These are phyloP conservation scores for Sordaria brevicollis DNA, from an alignment of 495 filamentous ascomycete species.

Conservation along the genomic window DNA sequence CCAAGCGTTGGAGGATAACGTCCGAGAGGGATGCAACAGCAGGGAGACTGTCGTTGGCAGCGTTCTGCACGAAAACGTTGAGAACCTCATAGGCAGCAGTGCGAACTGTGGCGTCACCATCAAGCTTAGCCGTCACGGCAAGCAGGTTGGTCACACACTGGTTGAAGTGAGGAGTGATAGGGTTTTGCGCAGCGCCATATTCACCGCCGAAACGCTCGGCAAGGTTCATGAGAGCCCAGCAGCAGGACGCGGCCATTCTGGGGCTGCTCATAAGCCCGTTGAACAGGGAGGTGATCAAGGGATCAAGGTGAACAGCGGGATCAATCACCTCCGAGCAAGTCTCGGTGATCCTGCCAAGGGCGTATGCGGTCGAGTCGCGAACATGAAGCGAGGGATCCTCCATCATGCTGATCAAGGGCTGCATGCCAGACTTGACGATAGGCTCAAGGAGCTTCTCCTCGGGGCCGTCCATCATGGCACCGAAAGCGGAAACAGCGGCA, in stretches of 20 bases:
- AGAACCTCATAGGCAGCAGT: conserved; percentile 98
- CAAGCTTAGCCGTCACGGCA: conserved; percentile 68
- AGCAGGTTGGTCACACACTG: conserved; percentile 80
- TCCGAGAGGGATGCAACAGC: conserved; percentile 73
- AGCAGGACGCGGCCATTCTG: conserved; percentile 96
- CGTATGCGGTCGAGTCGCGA: conserved; percentile 94
- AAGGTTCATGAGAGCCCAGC: conserved; percentile 98
- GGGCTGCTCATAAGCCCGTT: conserved; percentile 79
- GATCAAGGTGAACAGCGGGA: conserved; percentile 65
- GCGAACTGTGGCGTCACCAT: conserved; percentile 84
- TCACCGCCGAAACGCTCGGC: conserved; percentile 90
- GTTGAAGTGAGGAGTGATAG: conserved; percentile 85
- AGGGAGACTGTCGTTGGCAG: conserved; percentile 73
- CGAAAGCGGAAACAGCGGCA: conserved; percentile 95
- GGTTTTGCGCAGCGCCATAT: conserved; percentile 61
- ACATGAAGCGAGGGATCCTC: conserved; percentile 79
- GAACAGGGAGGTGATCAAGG: conserved; percentile 81
- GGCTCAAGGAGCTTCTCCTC: conserved; percentile 81
- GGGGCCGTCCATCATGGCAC: conserved; percentile 97
- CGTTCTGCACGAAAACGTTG: conserved; percentile 81
- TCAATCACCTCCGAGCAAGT: conserved; percentile 82
- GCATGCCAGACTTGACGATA: conserved; percentile 86
- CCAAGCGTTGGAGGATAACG: conserved; percentile 77
- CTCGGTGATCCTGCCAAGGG: conserved; percentile 91
- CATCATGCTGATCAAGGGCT: conserved; percentile 92